A percentile compares a stretch with the other conserved stretches of the same genome.
Conservation (phyloP, 768 basidiomycete genomes). For the Sporobolomyces roseus region DNA sequence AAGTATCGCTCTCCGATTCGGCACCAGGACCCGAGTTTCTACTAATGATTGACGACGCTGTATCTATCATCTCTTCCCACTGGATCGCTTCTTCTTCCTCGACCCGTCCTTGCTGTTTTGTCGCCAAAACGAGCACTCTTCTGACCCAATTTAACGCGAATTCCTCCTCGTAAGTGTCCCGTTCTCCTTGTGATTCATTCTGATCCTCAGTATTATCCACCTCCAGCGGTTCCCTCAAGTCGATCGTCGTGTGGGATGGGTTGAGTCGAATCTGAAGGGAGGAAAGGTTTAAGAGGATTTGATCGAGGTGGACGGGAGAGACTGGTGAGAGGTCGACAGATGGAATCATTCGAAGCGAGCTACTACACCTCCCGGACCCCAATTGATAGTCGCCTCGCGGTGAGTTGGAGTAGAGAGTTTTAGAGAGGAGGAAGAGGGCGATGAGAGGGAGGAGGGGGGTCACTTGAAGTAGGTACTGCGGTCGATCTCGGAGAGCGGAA, state of each 20-base stretch:
- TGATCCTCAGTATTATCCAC: too few relatives aligned
- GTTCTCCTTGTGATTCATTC: too few relatives aligned
- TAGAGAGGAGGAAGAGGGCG: background rate
- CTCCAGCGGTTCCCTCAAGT: too few relatives aligned
- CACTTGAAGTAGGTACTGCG: background rate
- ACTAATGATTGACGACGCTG: slow-evolving; percentile 59
- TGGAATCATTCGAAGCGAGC: background rate
- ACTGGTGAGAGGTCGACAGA: background rate
- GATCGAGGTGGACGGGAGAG: background rate
- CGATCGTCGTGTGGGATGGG: slow-evolving; percentile 15
- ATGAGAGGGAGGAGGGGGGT: background rate
- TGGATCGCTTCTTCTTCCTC: too few relatives aligned
- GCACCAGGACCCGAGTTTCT: slow-evolving; percentile 52
- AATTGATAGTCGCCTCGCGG: background rate
- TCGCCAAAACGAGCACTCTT: too few relatives aligned
- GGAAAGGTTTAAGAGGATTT: background rate
- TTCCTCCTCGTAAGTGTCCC: too few relatives aligned
- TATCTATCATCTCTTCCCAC: slow-evolving; percentile 23
- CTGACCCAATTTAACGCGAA: too few relatives aligned
- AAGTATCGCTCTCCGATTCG: too few relatives aligned
- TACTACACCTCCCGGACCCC: slow-evolving; percentile 1
- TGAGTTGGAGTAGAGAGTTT: background rate
- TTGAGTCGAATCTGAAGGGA: background rate
- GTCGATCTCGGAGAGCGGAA: too few relatives aligned
- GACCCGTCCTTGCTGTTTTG: too few relatives aligned